phyloP scores from a whole-genome alignment of 2,329 filamentous ascomycete genomes.

The Diaporthe caulivora region DNA sequence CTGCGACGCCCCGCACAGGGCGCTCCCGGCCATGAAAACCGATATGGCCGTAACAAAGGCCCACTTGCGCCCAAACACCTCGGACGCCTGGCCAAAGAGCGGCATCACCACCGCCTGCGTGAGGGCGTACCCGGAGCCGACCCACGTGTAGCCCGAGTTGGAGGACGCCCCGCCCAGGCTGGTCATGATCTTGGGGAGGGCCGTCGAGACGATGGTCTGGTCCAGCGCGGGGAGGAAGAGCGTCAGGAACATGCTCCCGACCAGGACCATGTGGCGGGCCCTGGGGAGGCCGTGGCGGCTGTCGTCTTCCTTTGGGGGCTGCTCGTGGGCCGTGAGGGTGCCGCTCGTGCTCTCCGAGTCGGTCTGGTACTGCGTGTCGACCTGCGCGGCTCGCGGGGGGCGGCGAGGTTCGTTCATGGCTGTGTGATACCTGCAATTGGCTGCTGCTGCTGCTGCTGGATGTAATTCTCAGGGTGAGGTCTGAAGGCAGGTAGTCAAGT shows the following conservation, averaged over 20 bases:
- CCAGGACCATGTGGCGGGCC: conserved; percentile 28
- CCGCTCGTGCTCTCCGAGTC: conserved; percentile 31
- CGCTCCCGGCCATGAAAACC: conserved; percentile 20
- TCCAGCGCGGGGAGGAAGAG: conserved; percentile 36
- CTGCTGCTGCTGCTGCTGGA: no score
- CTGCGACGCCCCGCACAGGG: conserved; percentile 35
- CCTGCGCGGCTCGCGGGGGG: background rate
- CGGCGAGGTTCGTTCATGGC: conserved; percentile 25
- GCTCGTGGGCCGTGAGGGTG: conserved; percentile 1
- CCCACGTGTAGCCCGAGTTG: conserved; percentile 34
- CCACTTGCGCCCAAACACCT: conserved; percentile 34
- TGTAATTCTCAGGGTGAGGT: background rate
- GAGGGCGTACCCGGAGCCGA: conserved; percentile 33
- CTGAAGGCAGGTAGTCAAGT: no score
- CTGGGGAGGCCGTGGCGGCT: conserved; percentile 8
- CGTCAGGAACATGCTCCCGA: conserved; percentile 35
- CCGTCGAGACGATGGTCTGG: conserved; percentile 36
- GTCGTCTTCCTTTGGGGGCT: conserved; percentile 5
- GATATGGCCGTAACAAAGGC: conserved; percentile 30
- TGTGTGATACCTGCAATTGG: background rate
- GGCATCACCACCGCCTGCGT: conserved; percentile 37
- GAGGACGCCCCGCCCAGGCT: conserved; percentile 30
- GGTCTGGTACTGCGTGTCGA: conserved; percentile 3
- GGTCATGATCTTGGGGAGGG: conserved; percentile 32
- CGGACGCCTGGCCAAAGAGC: conserved; percentile 33